Evolutionary conservation across 768 basidiomycete genomes (phyloP), one percentile per base, ranked within the genome.

Genomic region (Amanita phalloides): DNA sequence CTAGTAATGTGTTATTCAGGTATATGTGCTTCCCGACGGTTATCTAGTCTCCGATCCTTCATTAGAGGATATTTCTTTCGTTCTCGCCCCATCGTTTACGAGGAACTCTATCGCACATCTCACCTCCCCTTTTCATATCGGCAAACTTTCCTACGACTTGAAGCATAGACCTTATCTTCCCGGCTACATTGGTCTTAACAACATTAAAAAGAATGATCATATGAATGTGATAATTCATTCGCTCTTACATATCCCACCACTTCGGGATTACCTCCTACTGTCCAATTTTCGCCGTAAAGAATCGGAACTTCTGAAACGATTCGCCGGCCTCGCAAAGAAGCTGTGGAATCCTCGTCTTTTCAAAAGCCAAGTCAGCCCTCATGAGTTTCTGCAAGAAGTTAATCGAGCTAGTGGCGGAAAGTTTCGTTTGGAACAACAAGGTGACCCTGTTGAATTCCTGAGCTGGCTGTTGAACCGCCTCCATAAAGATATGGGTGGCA

Each of bases 361-460:
- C 80, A 99, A 99, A 67, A 86, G 88, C 54, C 96, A 99, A 75
- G 93, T 97, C 59, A 90, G 86, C 58, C 96, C 96, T n/a, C 96
- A 99, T 64, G 96, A 99, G 64, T 93, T 98, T 65, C 69, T 99
- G 51, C 96, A 99, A 67, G 96, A 98, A 68, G 94, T 98, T 51
- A 85, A 86, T 58, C 77, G 91, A 56, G 85, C 86, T 45, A 94
- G 90, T 61, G 77, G 71, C 43, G 93, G 90, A 13, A 92, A 90
- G 69, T 98, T 94, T 70, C 83, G 90, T 55, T 74, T 97, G 57
- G 94, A 95, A 61, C 76, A 88, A 62, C 91, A 93, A 68, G 96
- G 96, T 1, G 96, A 99, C 65, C 96, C 96, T 11, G 82, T 90
- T 1, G 96, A 97, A 60, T 99, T 98, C 62, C 68, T 99, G 39